phyloP scores from a whole-genome alignment of 2,329 filamentous ascomycete genomes.

The Diaporthe aspalathi region DNA sequence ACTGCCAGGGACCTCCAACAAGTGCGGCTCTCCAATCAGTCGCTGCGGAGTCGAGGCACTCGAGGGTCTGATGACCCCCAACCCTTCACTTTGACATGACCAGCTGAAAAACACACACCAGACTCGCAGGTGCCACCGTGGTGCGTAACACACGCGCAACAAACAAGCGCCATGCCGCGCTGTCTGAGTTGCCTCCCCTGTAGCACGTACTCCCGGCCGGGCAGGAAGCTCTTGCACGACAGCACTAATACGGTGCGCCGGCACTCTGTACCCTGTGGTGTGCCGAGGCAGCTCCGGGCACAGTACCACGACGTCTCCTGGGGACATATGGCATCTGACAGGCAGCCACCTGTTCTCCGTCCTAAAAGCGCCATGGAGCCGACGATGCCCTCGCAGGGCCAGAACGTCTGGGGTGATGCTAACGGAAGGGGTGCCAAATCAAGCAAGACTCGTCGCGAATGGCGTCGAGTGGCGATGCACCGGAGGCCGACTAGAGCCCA shows the following conservation, averaged over 20 bases:
- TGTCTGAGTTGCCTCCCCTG: neutral
- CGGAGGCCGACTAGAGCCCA: slow-evolving; percentile 11
- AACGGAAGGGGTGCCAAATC: slow-evolving; percentile 15
- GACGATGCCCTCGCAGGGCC: slow-evolving; percentile 1
- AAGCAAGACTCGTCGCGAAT: slow-evolving; percentile 26
- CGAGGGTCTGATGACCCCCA: slow-evolving; percentile 33
- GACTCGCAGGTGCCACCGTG: slow-evolving; percentile 22
- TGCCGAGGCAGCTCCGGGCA: slow-evolving; percentile 14
- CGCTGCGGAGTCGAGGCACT: slow-evolving; percentile 17
- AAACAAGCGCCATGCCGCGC: slow-evolving; percentile 21
- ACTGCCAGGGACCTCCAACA: slow-evolving; percentile 24
- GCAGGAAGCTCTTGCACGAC: slow-evolving; percentile 22
- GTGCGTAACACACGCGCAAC: slow-evolving; percentile 32
- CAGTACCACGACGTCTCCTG: slow-evolving; percentile 16
- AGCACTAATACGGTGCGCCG: neutral
- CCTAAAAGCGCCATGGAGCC: neutral
- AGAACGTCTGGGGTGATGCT: slow-evolving; percentile 14
- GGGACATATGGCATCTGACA: slow-evolving; percentile 29
- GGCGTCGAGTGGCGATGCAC: slow-evolving; percentile 30
- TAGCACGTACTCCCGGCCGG: slow-evolving; percentile 1
- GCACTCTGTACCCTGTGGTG: slow-evolving; percentile 3
- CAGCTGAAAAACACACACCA: slow-evolving; percentile 28
- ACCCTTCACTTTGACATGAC: slow-evolving; percentile 28
- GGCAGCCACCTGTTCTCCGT: slow-evolving; percentile 13
- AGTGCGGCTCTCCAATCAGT: slow-evolving; percentile 30